These are phyloP conservation scores for Plantago major DNA, from an alignment of 257 asterid species.

Conservation along the genomic window DNA sequence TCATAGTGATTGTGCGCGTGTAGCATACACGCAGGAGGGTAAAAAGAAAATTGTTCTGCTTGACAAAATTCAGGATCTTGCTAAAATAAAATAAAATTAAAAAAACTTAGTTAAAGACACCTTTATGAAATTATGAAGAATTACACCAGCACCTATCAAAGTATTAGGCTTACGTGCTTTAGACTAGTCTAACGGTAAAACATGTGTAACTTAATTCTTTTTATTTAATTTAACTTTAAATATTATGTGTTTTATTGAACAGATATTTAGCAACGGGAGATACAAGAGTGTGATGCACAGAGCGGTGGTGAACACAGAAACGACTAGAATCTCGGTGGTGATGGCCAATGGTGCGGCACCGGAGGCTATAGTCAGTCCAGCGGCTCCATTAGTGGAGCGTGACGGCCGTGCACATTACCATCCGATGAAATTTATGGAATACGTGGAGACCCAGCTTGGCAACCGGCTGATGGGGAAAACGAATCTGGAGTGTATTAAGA, in stretches of 20 bases:
- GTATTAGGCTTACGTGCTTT: too few species aligned
- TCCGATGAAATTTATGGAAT: constrained; percentile 45
- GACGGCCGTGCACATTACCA: constrained; percentile 25
- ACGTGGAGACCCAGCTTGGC: constrained; percentile 34
- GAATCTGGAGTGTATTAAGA: constrained; percentile 31
- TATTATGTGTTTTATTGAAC: not conserved
- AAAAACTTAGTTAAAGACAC: too few species aligned
- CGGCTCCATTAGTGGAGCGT: constrained; percentile 14
- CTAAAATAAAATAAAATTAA: too few species aligned
- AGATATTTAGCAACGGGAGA: constrained; percentile 41
- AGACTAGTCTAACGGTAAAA: too few species aligned
- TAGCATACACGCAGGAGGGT: too few species aligned
- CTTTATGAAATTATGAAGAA: too few species aligned
- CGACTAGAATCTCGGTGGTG: constrained; percentile 38
- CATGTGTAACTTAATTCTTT: too few species aligned
- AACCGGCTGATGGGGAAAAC: constrained; percentile 36
- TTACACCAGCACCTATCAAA: too few species aligned
- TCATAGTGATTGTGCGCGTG: too few species aligned
- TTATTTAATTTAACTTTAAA: too few species aligned
- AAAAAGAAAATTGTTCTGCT: too few species aligned
- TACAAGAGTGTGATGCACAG: constrained; percentile 40
- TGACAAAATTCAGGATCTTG: too few species aligned
- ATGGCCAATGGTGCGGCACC: constrained; percentile 43
- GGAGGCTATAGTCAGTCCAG: constrained; percentile 36
- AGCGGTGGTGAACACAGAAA: constrained; percentile 28